Base-by-base conservation (phyloP, 2,329 filamentous ascomycete species). In the Xylaria sp. region DNA sequence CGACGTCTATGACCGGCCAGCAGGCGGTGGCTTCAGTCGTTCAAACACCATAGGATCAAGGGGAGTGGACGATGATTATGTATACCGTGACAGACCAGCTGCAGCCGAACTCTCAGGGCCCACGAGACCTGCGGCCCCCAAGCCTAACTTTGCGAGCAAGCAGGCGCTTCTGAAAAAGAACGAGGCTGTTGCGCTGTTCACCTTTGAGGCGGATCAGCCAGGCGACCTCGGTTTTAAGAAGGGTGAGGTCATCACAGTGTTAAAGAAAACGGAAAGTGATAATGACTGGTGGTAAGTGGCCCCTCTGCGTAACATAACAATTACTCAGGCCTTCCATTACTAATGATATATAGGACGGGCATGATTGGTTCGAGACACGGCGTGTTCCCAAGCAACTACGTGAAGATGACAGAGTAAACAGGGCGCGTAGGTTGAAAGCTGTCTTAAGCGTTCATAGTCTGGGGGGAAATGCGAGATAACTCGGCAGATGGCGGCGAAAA, bases 141-240 rank as follows among this genome's bases (percentile, higher is more conserved):
- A 98, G 81, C 96, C 95, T 0, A 90, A 93, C 61, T 97, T 97
- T 76, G 84, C 81, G 13, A 84, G 84, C 74, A 89, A 89, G 80
- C 83, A 87, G 58, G 84, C 83, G 0, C 70, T 83, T 69, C 77
- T 90, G 68, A 87, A 86, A 78, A 86, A 87, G 73, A 94, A 98
- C 74, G 93, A 98, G 81, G 96, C 94, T 0, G 86, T 98, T 23
- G 96, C 96, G 2, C 85, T 98, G 70, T 98, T 92, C 81, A 97
- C 93, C 1, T 99, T 99, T 78, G 95, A 98, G 71, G 91, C 94
- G 0, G 95, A 97, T 76, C 94, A 98, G 80, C 90, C 93, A 0
- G 95, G 95, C 4, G 95, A 99, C 79, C 80, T 98, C 65, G 93
- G 91, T 0, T 99, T 99, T 82, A 97, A 97, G 84, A 99, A 99